phyloP scores from a whole-genome alignment of 78 protist species.

The Dictyostelium firmibasis region DNA sequence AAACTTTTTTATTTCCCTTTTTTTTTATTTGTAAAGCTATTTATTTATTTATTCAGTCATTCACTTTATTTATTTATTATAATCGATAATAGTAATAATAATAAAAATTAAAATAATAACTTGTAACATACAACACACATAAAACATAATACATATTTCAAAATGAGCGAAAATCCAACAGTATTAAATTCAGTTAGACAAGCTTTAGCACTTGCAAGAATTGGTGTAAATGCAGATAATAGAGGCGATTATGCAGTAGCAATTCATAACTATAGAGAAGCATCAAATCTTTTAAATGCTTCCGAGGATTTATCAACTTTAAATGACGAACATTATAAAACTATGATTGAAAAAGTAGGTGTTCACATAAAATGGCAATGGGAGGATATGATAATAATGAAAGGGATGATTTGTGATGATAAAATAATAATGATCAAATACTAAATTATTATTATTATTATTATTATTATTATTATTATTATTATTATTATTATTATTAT shows the following conservation, averaged over 20 bases:
- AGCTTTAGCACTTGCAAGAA: slow-evolving; percentile 78
- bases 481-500: too few species aligned
- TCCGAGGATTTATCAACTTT: slow-evolving; percentile 41
- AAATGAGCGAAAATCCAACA: slow-evolving; percentile 29
- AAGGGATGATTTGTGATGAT: too few species aligned
- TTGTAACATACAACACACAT: neutral
- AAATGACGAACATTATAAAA: slow-evolving; percentile 68
- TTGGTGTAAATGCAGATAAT: slow-evolving; percentile 81
- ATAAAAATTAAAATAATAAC: neutral
- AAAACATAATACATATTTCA: too few species aligned
- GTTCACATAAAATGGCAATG: too few species aligned
- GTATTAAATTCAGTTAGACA: slow-evolving; percentile 75
- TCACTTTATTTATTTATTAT: neutral
- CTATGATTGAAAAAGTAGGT: slow-evolving; percentile 63
- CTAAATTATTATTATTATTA: too few species aligned
- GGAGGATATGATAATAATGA: too few species aligned
- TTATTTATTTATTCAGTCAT: neutral
- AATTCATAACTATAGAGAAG: slow-evolving; percentile 64
- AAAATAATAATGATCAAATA: neutral
- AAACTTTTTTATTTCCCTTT: neutral
- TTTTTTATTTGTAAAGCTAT: neutral
- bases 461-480: too few species aligned
- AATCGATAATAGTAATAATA: neutral
- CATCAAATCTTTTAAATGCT: slow-evolving; percentile 64
- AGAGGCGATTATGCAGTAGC: slow-evolving; percentile 76